Conservation (phyloP, 345 rosid genomes). For the Raphanus sativus region DNA sequence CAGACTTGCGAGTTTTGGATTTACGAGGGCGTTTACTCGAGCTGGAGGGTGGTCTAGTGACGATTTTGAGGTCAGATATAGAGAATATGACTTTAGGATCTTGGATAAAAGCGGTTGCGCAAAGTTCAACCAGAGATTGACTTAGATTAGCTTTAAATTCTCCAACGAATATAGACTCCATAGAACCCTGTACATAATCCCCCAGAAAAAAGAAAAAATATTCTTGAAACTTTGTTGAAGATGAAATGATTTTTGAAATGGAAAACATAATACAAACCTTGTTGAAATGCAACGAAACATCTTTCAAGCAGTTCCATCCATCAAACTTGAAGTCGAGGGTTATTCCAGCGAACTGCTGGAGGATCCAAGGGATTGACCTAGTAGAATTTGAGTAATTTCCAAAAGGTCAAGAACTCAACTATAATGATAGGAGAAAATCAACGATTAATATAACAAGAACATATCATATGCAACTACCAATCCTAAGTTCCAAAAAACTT, state of each 20-base stretch:
- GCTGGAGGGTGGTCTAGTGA: conserved; percentile 63
- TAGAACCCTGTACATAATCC: conserved; percentile 97
- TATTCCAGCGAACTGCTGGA: conserved; percentile 60
- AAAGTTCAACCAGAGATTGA: conserved; percentile 85
- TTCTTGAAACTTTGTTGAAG: too few species aligned
- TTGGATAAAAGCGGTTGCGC: conserved; percentile 66
- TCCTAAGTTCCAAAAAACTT: neutral
- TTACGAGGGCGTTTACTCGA: conserved; percentile 58
- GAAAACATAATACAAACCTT: conserved; percentile 52
- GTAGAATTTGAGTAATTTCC: neutral
- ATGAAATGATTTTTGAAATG: neutral
- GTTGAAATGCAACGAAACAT: conserved; percentile 69
- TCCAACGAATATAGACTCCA: conserved; percentile 79
- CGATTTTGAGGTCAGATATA: conserved; percentile 77
- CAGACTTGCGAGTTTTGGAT: conserved; percentile 48
- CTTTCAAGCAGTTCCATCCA: conserved; percentile 85
- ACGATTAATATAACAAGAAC: neutral
- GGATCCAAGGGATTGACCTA: conserved; percentile 83
- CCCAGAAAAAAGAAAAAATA: too few species aligned
- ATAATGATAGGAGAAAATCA: neutral
- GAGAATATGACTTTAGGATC: conserved; percentile 88
- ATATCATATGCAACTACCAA: neutral
- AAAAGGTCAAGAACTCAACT: neutral
- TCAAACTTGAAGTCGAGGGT: conserved; percentile 68
- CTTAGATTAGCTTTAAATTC: conserved; percentile 81